Evolutionary conservation across 331 rosid genomes (phyloP).

Genomic region (Ulmus americana): DNA sequence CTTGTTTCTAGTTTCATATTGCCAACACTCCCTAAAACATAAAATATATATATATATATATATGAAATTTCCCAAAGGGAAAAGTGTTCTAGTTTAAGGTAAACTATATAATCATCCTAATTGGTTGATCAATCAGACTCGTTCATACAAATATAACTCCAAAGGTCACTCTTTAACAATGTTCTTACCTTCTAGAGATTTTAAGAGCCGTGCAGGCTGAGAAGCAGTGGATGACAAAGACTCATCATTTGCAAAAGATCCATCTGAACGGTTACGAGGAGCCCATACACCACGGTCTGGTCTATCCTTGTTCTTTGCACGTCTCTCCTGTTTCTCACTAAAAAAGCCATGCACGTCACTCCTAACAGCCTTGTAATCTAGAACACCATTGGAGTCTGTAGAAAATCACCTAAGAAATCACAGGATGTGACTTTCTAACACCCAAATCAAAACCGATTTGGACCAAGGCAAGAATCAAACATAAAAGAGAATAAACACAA

Average conservation of each 20-base stretch:
- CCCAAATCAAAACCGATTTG: too few relatives aligned
- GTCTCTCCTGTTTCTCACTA: constrained; percentile 60
- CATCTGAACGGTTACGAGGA: constrained; percentile 65
- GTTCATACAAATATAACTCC: neutral
- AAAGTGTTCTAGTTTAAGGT: too few relatives aligned
- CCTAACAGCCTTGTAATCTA: constrained; percentile 39
- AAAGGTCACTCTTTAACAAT: too few relatives aligned
- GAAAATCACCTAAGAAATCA: too few relatives aligned
- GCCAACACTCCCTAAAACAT: constrained; percentile 31
- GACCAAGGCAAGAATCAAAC: too few relatives aligned
- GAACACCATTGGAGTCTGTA: constrained; percentile 40
- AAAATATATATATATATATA: neutral
- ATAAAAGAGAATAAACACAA: too few relatives aligned
- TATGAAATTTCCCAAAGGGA: too few relatives aligned
- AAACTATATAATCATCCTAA: too few relatives aligned
- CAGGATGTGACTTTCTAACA: too few relatives aligned
- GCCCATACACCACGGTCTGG: constrained; percentile 91
- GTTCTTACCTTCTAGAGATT: constrained; percentile 54
- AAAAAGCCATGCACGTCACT: constrained; percentile 45
- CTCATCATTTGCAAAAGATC: constrained; percentile 46
- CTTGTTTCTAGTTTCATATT: constrained; percentile 36
- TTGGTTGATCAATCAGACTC: neutral
- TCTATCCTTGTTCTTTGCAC: constrained; percentile 71
- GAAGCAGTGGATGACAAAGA: constrained; percentile 29
- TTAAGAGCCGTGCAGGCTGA: constrained; percentile 33